phyloP scores from a whole-genome alignment of 306 rosid species.

The Boehmeria nivea region DNA sequence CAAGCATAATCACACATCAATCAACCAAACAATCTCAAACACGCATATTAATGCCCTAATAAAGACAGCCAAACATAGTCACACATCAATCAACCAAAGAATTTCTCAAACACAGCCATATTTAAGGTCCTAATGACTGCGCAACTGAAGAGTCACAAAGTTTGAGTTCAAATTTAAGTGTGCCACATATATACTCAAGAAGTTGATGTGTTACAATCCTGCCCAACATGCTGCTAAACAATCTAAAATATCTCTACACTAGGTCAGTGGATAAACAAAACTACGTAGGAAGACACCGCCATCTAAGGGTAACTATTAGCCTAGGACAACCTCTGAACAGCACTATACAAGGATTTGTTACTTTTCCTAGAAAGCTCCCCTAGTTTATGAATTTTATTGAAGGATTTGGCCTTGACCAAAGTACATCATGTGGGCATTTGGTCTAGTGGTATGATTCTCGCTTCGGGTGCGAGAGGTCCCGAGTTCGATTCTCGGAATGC shows the following conservation, averaged over 20 bases:
- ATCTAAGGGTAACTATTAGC: background rate
- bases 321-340: background rate
- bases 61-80: background rate
- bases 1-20: too few relatives aligned
- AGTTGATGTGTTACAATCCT: background rate
- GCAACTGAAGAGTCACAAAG: slow-evolving; percentile 3
- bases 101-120: background rate
- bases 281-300: too few relatives aligned
- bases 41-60: too few relatives aligned
- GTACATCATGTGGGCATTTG: background rate
- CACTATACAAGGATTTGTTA: background rate
- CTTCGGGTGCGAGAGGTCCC: slow-evolving; percentile 31
- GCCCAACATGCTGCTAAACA: background rate
- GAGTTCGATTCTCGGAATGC: slow-evolving; percentile 27
- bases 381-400: background rate
- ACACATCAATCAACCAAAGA: background rate
- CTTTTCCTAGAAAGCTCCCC: background rate
- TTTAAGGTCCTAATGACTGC: background rate
- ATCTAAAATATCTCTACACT: too few relatives aligned
- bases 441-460: slow-evolving; percentile 30
- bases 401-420: background rate
- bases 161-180: background rate
- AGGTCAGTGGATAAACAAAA: too few relatives aligned
- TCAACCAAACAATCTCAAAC: too few relatives aligned
- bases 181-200: background rate